Evolutionary conservation across 2,329 filamentous ascomycete species (phyloP), one percentile per base, ranked within the genome.

Genomic region (Arthrinium puccinioides): DNA sequence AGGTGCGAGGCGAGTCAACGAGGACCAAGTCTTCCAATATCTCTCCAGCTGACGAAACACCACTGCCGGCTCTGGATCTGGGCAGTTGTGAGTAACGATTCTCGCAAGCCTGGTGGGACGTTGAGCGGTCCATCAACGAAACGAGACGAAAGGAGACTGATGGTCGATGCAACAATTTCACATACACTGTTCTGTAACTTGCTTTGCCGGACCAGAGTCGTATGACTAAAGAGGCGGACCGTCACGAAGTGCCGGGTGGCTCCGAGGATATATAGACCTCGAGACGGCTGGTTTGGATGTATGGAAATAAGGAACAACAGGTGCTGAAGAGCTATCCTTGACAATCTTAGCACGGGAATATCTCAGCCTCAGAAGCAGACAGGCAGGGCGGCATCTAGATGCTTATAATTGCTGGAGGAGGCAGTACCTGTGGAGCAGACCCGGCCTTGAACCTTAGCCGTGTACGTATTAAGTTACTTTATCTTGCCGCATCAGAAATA

Each of bases 21-120:
- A 46, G 44, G 23, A 44, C 43, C 16, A 49, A 40, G 38, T 42
- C 44, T 27, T 43, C 44, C 30, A 51, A 46, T 23, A 46, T 43
- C 33, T 43, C 39, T 26, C 47, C 36, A 20, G 44, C 47, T 25
- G 50, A 44, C 37, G 51, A 50, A 35, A 48, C 48, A 35, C 39
- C 41, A 41, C 47, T 50, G 40, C 45, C 42, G 41, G 43, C 42
- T 49, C 43, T 44, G 21, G 46, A 54, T 49, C 50, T 52, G 45
- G 46, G 47, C 39, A 45, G 43, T 41, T 42, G 54, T 54, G 50
- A 55, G 51, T 45, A 41, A 43, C 37, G 40, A 44, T 52, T 42
- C 45, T 48, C 48, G 37, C 21, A 45, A 32, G 30, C 44, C 33
- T 44, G 45, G 27, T 44, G 44, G 36, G 40, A 36, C 36, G 38